Percentiles rank a stretch among this genome's conserved stretches.
phyloP scores from a whole-genome alignment of 768 basidiomycete species.

The Saitozyma sp. region DNA sequence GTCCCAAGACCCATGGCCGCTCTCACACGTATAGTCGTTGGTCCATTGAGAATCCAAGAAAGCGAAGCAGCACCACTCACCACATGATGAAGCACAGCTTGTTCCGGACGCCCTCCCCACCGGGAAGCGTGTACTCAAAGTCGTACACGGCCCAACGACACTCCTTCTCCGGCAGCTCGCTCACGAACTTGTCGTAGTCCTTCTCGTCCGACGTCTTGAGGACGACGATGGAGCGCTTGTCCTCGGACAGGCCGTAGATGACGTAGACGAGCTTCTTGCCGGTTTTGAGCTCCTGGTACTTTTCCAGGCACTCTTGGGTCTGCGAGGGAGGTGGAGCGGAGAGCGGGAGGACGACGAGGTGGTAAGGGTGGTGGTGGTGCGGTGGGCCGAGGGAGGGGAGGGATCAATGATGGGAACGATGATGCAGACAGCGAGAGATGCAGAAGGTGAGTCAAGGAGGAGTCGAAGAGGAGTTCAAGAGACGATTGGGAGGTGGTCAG shows the following conservation, averaged over 20 bases:
- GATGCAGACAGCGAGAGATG: neutral
- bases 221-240: conserved; percentile 67
- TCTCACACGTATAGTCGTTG: no score
- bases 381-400: conserved; percentile 9
- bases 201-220: conserved; percentile 62
- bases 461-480: neutral
- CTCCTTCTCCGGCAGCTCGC: conserved; percentile 68
- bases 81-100: conserved; percentile 83
- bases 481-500: no score
- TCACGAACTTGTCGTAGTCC: conserved; percentile 72
- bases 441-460: no score
- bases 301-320: conserved; percentile 66
- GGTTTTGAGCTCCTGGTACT: conserved; percentile 71
- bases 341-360: neutral
- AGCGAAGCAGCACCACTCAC: conserved; percentile 59
- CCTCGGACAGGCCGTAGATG: conserved; percentile 64
- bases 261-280: conserved; percentile 79
- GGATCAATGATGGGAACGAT: neutral
- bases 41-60: neutral
- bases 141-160: conserved; percentile 93
- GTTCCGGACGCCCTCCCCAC: conserved; percentile 71
- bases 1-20: no score
- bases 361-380: conserved; percentile 9
- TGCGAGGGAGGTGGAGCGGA: conserved; percentile 39
- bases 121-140: conserved; percentile 68